Evolutionary conservation across 176 grass and related monocot genomes (phyloP).

Genomic region (Aegilops longissima): DNA sequence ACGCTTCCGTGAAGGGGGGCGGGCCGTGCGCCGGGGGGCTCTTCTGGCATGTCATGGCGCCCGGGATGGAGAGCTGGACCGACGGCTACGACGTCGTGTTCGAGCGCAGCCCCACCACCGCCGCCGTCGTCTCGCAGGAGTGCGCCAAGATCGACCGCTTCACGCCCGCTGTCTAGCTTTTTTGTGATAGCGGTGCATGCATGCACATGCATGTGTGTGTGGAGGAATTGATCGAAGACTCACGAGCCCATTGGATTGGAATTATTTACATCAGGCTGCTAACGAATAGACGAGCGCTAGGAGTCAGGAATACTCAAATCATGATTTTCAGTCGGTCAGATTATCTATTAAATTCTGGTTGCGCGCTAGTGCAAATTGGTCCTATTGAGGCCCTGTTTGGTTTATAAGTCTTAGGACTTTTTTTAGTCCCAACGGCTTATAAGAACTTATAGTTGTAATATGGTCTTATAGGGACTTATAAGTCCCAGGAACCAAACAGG

Average conservation of each 20-base stretch:
- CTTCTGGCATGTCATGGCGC: slow-evolving; percentile 79
- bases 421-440: no score
- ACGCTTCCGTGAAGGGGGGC: slow-evolving; percentile 37
- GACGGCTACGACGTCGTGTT: slow-evolving; percentile 75
- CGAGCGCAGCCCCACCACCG: slow-evolving; percentile 45
- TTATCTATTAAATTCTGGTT: no score
- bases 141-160: slow-evolving; percentile 22
- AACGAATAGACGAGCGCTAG: no score
- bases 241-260: not conserved
- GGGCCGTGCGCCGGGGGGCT: slow-evolving; percentile 56
- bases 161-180: not conserved
- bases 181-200: not conserved
- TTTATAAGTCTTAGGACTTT: no score
- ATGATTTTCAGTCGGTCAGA: no score
- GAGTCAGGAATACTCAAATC: no score
- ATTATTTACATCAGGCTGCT: not conserved
- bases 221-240: not conserved
- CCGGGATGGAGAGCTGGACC: slow-evolving; percentile 65
- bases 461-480: no score
- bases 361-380: no score
- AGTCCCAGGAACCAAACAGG: no score
- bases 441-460: no score
- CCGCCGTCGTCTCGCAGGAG: slow-evolving; percentile 40
- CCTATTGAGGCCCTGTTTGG: no score
- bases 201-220: not conserved